These are phyloP conservation scores for Pseudogymnoascus sp. DNA, from an alignment of 2,329 filamentous ascomycete genomes.

Conservation along the genomic window DNA sequence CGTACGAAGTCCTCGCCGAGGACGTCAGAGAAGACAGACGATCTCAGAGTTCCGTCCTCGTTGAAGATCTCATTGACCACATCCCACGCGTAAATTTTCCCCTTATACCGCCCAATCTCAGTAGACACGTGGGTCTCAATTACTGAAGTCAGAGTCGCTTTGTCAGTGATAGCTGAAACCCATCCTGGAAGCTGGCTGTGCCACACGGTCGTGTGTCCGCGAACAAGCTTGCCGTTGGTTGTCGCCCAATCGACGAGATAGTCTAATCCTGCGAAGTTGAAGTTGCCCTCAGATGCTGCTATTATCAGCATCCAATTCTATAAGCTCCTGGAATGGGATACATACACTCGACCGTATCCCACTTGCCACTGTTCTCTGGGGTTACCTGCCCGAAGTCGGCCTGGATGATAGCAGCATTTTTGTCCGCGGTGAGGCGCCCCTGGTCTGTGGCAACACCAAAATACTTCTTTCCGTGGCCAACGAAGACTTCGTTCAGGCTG, in stretches of 20 bases:
- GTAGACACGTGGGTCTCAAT: conserved; percentile 54
- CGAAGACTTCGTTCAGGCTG: conserved; percentile 50
- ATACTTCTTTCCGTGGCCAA: conserved; percentile 58
- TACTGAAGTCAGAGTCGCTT: conserved; percentile 43
- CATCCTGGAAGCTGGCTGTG: conserved; percentile 52
- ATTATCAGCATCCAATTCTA: not conserved
- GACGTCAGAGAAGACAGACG: conserved; percentile 57
- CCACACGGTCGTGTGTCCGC: conserved; percentile 62
- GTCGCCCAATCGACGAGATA: conserved; percentile 52
- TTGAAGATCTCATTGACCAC: conserved; percentile 60
- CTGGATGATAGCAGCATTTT: conserved; percentile 50
- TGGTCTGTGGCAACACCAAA: conserved; percentile 53
- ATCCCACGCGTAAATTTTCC: conserved; percentile 56
- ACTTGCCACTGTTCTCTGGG: conserved; percentile 65
- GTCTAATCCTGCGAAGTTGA: conserved; percentile 51
- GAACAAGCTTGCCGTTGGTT: conserved; percentile 49
- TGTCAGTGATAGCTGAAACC: conserved; percentile 50
- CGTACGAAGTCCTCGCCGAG: conserved; percentile 63
- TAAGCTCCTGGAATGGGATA: not conserved
- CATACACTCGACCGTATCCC: conserved; percentile 47
- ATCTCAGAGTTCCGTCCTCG: conserved; percentile 39
- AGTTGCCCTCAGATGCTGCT: conserved; percentile 36
- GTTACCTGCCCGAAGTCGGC: conserved; percentile 58
- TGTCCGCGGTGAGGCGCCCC: conserved; percentile 40
- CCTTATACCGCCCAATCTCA: conserved; percentile 52